Base-by-base conservation (phyloP, 2,329 filamentous ascomycete genomes). In the Macrophomina pseudophaseolina region DNA sequence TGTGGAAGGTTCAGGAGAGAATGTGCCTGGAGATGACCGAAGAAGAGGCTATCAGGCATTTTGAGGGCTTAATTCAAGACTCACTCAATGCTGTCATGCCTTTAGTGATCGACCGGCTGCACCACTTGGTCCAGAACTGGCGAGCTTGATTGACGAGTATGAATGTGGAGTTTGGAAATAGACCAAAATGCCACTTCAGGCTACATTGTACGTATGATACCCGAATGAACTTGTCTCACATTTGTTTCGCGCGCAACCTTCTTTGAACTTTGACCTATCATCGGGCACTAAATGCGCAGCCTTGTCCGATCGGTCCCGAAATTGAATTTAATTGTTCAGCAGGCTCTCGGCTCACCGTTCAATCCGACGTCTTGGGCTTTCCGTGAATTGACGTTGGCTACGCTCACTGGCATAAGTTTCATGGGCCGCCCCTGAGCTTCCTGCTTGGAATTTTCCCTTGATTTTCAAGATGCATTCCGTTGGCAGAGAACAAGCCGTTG, bases 51-150 rank as follows among this genome's bases (percentile, higher is more conserved):
- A 91, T 97, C 68, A 83, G 91, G 60, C 89, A 94, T 76, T 91
- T 98, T 76, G 94, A 96, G 72, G 87, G 91, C 69, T 85, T 98
- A 67, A 97, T 99, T 75, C 92, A 95, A 72, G 93, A 97, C 76
- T 94, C 92, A 69, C 85, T 95, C 69, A 94, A 92, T 77, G 93
- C 93, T 54, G 89, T 96, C 73, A 94, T 96, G 72, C 93, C 94
- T 0, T 92, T 97, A 4, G 91, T 98, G 46, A 97, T 99, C 82
- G 95, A 99, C 82, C 90, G 93, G 72, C 83, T 98, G 71, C 95
- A 99, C 81, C 93, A 94, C 72, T 89, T 97, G 81, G 92, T 97
- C 68, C 95, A 99, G 82, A 91, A 92, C 64, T 94, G 94, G 83
- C 87, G 92, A 77, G 90, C 90, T 7, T 68, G 62, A 53, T 42